phyloP scores from a whole-genome alignment of 2,329 filamentous ascomycete species.

The Colletotrichum sidae region DNA sequence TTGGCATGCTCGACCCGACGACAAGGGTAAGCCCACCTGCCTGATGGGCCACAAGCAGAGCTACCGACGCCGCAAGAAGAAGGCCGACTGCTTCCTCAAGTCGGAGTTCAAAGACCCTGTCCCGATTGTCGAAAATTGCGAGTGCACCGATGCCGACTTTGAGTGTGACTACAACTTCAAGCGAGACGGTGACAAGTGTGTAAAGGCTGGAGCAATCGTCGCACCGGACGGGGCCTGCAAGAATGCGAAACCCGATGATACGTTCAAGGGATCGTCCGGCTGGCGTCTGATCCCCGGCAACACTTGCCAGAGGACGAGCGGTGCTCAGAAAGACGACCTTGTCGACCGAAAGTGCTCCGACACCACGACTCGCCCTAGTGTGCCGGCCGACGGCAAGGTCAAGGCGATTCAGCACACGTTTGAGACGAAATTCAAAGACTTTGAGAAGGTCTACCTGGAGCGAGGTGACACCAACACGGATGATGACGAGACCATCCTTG shows the following conservation, averaged over 20 bases:
- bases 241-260: slow-evolving; percentile 71
- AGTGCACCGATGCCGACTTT: slow-evolving; percentile 86
- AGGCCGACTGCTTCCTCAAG: slow-evolving; percentile 89
- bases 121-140: slow-evolving; percentile 78
- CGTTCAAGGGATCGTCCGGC: slow-evolving; percentile 86
- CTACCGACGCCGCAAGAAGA: slow-evolving; percentile 85
- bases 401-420: slow-evolving; percentile 71
- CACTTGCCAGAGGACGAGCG: slow-evolving; percentile 71
- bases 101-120: slow-evolving; percentile 84
- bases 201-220: slow-evolving; percentile 70
- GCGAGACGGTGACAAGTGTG: slow-evolving; percentile 71
- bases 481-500: slow-evolving; percentile 78
- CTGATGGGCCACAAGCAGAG: slow-evolving; percentile 96
- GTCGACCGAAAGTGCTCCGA: slow-evolving; percentile 83
- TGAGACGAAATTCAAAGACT: slow-evolving; percentile 62
- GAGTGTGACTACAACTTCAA: slow-evolving; percentile 97
- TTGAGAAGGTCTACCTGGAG: slow-evolving; percentile 81
- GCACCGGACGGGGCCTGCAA: slow-evolving; percentile 81
- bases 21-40: slow-evolving; percentile 84
- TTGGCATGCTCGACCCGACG: slow-evolving; percentile 87
- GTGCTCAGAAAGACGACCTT: slow-evolving; percentile 75
- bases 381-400: slow-evolving; percentile 75
- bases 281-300: slow-evolving; percentile 93
- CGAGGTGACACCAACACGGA: slow-evolving; percentile 72
- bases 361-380: slow-evolving; percentile 53